phyloP scores from a whole-genome alignment of 805 yeast species.

The Metschnikowia lachancei region DNA sequence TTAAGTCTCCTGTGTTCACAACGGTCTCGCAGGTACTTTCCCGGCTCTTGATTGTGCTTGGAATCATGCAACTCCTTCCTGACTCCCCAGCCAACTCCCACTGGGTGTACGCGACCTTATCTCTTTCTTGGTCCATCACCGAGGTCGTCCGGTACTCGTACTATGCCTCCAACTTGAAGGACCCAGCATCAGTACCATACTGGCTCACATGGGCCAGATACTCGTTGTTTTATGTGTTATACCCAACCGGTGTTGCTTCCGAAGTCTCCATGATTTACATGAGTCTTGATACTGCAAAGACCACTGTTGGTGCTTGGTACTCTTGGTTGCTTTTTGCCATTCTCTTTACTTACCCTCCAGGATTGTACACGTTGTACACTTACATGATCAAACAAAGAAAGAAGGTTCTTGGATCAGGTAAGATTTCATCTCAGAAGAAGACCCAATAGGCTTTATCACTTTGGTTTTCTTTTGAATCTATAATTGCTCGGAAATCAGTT shows the following conservation, averaged over 20 bases:
- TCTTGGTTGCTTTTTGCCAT: slow-evolving; percentile 54
- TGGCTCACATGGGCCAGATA: slow-evolving; percentile 72
- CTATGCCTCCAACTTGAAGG: slow-evolving; percentile 66
- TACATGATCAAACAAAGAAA: slow-evolving; percentile 89
- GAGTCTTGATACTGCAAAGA: slow-evolving; percentile 68
- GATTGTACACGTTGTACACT: slow-evolving; percentile 76
- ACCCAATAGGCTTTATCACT: slow-evolving; percentile 8
- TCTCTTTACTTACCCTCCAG: slow-evolving; percentile 75
- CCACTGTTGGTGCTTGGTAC: slow-evolving; percentile 48
- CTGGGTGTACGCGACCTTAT: slow-evolving; percentile 64
- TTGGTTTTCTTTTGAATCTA: not conserved
- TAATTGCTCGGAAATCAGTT: slow-evolving; percentile 10
- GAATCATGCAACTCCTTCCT: slow-evolving; percentile 76
- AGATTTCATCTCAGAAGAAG: slow-evolving; percentile 13
- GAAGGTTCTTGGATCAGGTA: slow-evolving; percentile 55
- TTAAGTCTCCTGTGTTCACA: slow-evolving; percentile 79
- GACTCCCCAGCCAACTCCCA: slow-evolving; percentile 58
- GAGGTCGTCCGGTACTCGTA: slow-evolving; percentile 86
- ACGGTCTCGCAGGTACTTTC: slow-evolving; percentile 87
- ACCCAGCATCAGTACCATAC: slow-evolving; percentile 52
- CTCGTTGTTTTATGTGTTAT: slow-evolving; percentile 74
- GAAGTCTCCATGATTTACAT: slow-evolving; percentile 70
- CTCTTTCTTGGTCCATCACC: slow-evolving; percentile 89
- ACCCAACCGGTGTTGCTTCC: slow-evolving; percentile 90
- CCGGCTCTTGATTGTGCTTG: slow-evolving; percentile 76